These are phyloP conservation scores for Collariella sp. DNA, from an alignment of 495 filamentous ascomycete species.

Conservation along the genomic window DNA sequence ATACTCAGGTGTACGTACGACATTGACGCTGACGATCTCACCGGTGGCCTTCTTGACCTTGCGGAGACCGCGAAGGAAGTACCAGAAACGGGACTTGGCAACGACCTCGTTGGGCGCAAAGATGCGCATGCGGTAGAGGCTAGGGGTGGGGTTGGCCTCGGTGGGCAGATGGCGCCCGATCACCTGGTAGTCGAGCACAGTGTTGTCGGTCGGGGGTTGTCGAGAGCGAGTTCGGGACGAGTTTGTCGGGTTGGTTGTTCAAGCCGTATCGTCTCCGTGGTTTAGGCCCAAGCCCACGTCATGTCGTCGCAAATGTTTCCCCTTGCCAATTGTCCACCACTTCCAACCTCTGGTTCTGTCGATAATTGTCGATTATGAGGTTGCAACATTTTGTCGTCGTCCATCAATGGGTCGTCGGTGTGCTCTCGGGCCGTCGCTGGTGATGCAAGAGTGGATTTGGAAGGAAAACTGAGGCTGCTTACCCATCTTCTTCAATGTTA, in stretches of 20 bases:
- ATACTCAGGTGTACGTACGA: constrained; percentile 51
- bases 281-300: not conserved
- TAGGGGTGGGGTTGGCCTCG: constrained; percentile 88
- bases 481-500: constrained; percentile 41
- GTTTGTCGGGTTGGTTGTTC: not conserved
- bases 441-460: not conserved
- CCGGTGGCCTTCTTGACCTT: constrained; percentile 99
- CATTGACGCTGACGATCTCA: constrained; percentile 94
- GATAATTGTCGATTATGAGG: not conserved
- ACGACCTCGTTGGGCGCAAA: constrained; percentile 96
- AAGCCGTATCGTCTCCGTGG: not conserved
- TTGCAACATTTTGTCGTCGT: not conserved
- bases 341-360: not conserved
- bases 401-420: constrained; percentile 3
- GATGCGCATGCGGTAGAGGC: constrained; percentile 99
- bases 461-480: constrained; percentile 30
- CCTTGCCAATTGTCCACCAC: not conserved
- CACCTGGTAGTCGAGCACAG: constrained; percentile 69
- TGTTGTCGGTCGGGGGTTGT: not conserved
- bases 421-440: constrained; percentile 6
- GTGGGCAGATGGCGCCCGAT: constrained; percentile 97
- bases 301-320: not conserved
- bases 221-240: not conserved
- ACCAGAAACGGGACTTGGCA: constrained; percentile 99
- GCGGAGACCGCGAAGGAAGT: constrained; percentile 95